phyloP scores from a whole-genome alignment of 345 rosid species.

The Citrus trifoliata region DNA sequence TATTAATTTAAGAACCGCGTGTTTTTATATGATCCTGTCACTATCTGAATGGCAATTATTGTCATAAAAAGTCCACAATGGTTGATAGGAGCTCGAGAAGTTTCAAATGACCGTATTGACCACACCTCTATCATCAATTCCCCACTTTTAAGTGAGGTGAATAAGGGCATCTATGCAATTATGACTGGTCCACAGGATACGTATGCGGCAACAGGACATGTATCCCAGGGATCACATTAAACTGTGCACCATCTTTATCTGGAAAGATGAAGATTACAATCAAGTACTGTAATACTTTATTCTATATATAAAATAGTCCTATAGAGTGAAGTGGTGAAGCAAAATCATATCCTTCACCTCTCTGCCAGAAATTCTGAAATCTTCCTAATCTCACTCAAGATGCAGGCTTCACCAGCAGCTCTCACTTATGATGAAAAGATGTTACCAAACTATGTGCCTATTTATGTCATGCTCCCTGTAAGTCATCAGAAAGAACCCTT shows the following conservation, averaged over 20 bases:
- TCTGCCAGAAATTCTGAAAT: not conserved
- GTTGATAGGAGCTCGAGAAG: not conserved
- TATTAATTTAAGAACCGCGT: not conserved
- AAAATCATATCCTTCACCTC: not conserved
- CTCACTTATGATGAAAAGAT: slow-evolving; percentile 34
- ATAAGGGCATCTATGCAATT: not conserved
- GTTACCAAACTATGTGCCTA: slow-evolving; percentile 67
- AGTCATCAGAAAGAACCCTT: slow-evolving; percentile 23
- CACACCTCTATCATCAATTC: not conserved
- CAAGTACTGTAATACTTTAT: not conserved
- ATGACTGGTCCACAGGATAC: not conserved
- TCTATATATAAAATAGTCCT: not conserved
- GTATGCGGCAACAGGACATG: not conserved
- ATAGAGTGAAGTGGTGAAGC: too few relatives aligned
- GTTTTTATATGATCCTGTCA: not conserved
- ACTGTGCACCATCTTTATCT: not conserved
- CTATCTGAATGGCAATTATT: not conserved
- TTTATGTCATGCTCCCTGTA: slow-evolving; percentile 91
- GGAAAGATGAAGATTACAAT: not conserved
- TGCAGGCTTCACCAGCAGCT: slow-evolving; percentile 35
- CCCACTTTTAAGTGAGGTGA: not conserved
- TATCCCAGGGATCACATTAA: not conserved
- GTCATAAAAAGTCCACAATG: not conserved
- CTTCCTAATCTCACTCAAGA: not conserved
- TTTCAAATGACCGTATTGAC: slow-evolving; percentile 1